These are phyloP conservation scores for Draba incana DNA, from an alignment of 345 rosid species.

Conservation along the genomic window DNA sequence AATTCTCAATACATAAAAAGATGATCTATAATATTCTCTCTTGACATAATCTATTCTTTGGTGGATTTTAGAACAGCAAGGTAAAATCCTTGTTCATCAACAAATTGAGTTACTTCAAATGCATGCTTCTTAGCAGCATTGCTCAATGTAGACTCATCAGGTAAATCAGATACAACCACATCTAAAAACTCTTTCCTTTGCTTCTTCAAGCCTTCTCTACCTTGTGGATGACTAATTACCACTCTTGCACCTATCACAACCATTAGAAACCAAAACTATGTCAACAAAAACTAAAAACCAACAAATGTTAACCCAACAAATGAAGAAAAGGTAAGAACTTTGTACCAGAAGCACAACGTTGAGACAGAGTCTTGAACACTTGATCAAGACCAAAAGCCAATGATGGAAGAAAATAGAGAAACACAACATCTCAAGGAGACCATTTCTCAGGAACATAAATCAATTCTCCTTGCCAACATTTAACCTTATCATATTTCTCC, in stretches of 20 bases:
- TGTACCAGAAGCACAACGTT: constrained; percentile 69
- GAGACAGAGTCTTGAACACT: constrained; percentile 55
- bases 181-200: constrained; percentile 66
- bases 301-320: background rate
- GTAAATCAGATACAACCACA: constrained; percentile 69
- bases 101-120: constrained; percentile 57
- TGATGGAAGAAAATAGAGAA: constrained; percentile 83
- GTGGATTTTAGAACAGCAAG: constrained; percentile 64
- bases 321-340: constrained; percentile 16
- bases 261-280: background rate
- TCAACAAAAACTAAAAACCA: constrained; percentile 14
- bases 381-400: constrained; percentile 68
- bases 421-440: constrained; percentile 81
- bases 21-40: background rate
- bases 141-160: constrained; percentile 64
- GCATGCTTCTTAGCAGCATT: constrained; percentile 56
- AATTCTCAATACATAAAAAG: constrained; percentile 9
- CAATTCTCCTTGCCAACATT: constrained; percentile 98
- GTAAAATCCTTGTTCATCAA: constrained; percentile 71
- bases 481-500: constrained; percentile 76
- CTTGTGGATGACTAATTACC: constrained; percentile 81
- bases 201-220: constrained; percentile 64
- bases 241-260: constrained; percentile 69
- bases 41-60: constrained; percentile 24
- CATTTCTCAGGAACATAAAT: constrained; percentile 80